Base-by-base conservation (phyloP, 306 rosid genomes). In the Albizia julibrissin region DNA sequence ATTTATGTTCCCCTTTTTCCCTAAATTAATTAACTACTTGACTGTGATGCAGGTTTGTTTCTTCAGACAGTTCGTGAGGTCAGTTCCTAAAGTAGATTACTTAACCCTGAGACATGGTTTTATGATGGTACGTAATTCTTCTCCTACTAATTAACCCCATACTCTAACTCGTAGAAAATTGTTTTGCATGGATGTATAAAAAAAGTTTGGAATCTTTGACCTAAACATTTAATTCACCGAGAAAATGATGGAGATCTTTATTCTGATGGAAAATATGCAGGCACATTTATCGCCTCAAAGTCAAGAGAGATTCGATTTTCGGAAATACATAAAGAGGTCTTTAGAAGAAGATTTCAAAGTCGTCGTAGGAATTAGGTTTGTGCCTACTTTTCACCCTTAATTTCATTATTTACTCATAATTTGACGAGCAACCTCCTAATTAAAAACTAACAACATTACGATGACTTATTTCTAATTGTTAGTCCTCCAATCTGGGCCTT, bases 81-180 rank as follows among this genome's bases (percentile, higher is more conserved):
- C 99, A 22, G 98, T 95, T 81, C 98, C 97, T 4, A 89, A 86
- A 85, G 99, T 95, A 9, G 99, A 95, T 87, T 95, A 95, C 83
- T 87, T 95, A 85, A 89, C 99, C 79, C 77, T 95, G 59, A 80
- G 99, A 43, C 97, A 95, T 86, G 99, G 99, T 50, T 95, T 95
- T 89, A 88, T 95, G 42, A 87, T 86, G 94, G 99, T 95, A 8
- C 19, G 15, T 15, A 86, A 54, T 83, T 70, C 10, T 49, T 33
- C 47, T 68, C 26, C 47, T 3, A 6, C 29, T 21, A 27, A 15
- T 31, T 31, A 5, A 29, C 10, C 68, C 68, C 37, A 62, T 27
- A 22, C 31, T 14, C 27, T 12, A 27, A 29, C 62, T 73, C 1
- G 39, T 1, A 14, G 40, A 31, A 64, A 65, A 14, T 6, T 65